Evolutionary conservation across 352 stramenopile genomes (phyloP).

Genomic region (Phytophthora citricola): DNA sequence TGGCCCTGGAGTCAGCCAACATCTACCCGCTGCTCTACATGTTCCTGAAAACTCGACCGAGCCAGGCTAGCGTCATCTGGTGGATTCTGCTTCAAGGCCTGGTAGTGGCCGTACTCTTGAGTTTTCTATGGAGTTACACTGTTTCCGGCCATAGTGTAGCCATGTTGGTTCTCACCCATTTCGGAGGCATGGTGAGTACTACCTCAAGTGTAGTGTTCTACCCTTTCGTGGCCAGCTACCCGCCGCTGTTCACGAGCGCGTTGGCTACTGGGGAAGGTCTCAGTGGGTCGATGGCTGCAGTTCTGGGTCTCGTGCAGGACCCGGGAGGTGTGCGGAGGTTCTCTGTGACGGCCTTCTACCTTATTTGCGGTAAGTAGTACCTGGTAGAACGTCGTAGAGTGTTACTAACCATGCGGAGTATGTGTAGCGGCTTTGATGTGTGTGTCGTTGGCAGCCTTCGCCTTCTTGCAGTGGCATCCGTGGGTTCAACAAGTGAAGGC

Average conservation of each 20-base stretch:
- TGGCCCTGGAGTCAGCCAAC: constrained; percentile 75
- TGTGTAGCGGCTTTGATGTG: constrained; percentile 55
- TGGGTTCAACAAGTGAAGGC: constrained; percentile 28
- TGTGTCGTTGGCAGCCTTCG: constrained; percentile 59
- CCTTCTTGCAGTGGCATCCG: constrained; percentile 61
- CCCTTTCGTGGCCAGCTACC: constrained; percentile 70
- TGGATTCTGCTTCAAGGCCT: constrained; percentile 56
- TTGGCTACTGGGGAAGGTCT: constrained; percentile 71
- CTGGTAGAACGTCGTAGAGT: too few species aligned
- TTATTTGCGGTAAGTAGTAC: constrained; percentile 55
- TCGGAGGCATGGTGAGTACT: constrained; percentile 72
- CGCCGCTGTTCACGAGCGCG: constrained; percentile 68
- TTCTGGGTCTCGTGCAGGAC: constrained; percentile 67
- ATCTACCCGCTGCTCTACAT: constrained; percentile 80
- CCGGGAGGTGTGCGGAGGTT: constrained; percentile 62
- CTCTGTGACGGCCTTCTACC: constrained; percentile 65
- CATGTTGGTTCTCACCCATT: constrained; percentile 68
- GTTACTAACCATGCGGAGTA: too few species aligned
- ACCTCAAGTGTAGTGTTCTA: constrained; percentile 81
- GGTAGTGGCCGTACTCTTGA: constrained; percentile 62
- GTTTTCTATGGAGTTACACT: constrained; percentile 59
- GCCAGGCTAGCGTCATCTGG: constrained; percentile 60
- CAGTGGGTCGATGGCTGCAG: constrained; percentile 63
- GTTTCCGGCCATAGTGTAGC: constrained; percentile 63
- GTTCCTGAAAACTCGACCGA: constrained; percentile 52